phyloP scores from a whole-genome alignment of 1,284 basidiomycete genomes.

The Ganoderma lingzhi region DNA sequence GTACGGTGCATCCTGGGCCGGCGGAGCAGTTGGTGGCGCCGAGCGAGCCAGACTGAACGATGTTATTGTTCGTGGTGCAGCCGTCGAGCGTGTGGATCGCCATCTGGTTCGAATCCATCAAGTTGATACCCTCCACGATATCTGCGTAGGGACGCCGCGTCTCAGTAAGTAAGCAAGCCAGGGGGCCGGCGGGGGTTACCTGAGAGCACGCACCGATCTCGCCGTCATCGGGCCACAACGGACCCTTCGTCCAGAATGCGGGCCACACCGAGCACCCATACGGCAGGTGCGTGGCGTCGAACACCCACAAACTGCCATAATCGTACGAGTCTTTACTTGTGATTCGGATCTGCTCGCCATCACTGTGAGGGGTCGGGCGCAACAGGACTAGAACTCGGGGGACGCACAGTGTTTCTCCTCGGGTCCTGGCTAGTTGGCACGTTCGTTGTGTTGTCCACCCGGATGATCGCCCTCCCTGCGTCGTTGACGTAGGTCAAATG shows the following conservation, averaged over 20 bases:
- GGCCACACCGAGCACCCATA: slow-evolving; percentile 71
- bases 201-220: slow-evolving; percentile 53
- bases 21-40: slow-evolving; percentile 55
- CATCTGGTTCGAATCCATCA: slow-evolving; percentile 60
- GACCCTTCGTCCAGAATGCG: slow-evolving; percentile 50
- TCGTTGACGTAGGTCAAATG: slow-evolving; percentile 63
- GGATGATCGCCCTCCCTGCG: slow-evolving; percentile 63
- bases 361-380: not conserved
- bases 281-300: slow-evolving; percentile 58
- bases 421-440: slow-evolving; percentile 53
- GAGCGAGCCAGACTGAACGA: slow-evolving; percentile 40
- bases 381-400: not conserved
- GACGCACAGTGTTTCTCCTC: slow-evolving; percentile 59
- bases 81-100: slow-evolving; percentile 60
- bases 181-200: not conserved
- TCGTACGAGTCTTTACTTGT: slow-evolving; percentile 60
- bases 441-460: slow-evolving; percentile 62
- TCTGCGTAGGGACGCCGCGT: slow-evolving; percentile 24
- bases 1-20: slow-evolving; percentile 68
- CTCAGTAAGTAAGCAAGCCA: not conserved
- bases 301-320: slow-evolving; percentile 55
- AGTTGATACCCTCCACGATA: slow-evolving; percentile 56
- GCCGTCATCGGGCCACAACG: slow-evolving; percentile 58
- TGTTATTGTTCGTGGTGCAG: slow-evolving; percentile 41
- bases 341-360: slow-evolving; percentile 53